Evolutionary conservation across 2,329 filamentous ascomycete species (phyloP), one percentile per base, ranked within the genome.

Genomic region (Chrysoporthe deuterocubensis): DNA sequence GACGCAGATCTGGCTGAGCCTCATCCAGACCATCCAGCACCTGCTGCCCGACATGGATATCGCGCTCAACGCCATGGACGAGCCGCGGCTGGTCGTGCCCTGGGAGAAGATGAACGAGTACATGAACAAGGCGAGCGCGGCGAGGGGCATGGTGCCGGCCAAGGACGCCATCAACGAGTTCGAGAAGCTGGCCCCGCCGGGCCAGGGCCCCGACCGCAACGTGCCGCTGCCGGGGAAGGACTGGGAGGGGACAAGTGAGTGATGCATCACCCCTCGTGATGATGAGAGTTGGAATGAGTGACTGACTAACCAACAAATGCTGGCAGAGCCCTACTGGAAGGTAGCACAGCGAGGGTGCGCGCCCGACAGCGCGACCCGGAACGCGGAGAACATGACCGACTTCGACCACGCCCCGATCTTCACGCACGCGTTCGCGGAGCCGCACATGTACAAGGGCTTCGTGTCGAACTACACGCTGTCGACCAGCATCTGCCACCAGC

Each of bases 1-100:
- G 85, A 87, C 83, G 3, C 76, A 82, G 72, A 84, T 88, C 68
- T 87, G 86, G 86, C 76, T 85, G 43, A 76, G 84, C 62, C 79
- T 88, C 78, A 79, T 87, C 72, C 78, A 82, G 67, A 81, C 82
- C 0, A 81, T 89, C n/a, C 81, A 85, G 70, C 78, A 84, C 50
- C 69, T 86, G 65, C 78, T 91, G 18, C 89, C 89, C 1, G 89
- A 92, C 72, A 88, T 92, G 85, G 89, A 91, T 69, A 82, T 91
- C 67, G 84, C 89, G 0, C 81, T 91, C 68, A 92, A 91, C 71
- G 81, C 85, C 43, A 87, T 91, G 83, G 89, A 92, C 72, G 89
- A 91, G 74, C 89, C 89, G 50, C 82, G 89, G 37, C 73, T 92
- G 9, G 83, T 91, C 14, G 85, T 87, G 2, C 84, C 88, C 3